Conservation (phyloP, 1,139 yeast species). For the Protomyces arabidopsidicola region DNA sequence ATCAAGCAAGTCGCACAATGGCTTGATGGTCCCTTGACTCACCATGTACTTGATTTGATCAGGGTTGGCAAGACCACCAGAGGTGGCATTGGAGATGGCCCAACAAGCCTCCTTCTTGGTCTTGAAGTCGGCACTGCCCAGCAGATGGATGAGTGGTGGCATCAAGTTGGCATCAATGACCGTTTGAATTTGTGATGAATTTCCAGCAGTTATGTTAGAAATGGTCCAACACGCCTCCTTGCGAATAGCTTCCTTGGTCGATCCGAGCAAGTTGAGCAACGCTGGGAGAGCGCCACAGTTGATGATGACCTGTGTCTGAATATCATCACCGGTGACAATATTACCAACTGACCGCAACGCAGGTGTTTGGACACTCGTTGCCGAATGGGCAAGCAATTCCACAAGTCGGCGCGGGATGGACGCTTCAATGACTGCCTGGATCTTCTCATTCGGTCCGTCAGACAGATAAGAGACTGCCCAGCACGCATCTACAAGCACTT, state of each 20-base stretch:
- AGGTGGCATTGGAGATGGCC: slow-evolving; percentile 97
- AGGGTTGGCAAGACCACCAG: slow-evolving; percentile 89
- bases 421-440: slow-evolving; percentile 94
- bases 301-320: slow-evolving; percentile 91
- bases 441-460: slow-evolving; percentile 88
- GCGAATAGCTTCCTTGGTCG: slow-evolving; percentile 85
- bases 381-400: slow-evolving; percentile 66
- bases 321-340: slow-evolving; percentile 93
- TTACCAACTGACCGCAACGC: slow-evolving; percentile 96
- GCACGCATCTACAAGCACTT: slow-evolving; percentile 93
- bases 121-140: slow-evolving; percentile 82
- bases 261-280: slow-evolving; percentile 68
- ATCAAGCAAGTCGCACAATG: slow-evolving; percentile 83
- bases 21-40: slow-evolving; percentile 93
- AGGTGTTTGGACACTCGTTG: slow-evolving; percentile 89
- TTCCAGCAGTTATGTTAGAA: slow-evolving; percentile 96
- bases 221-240: slow-evolving; percentile 99
- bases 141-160: slow-evolving; percentile 83
- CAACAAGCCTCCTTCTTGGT: slow-evolving; percentile 98
- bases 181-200: slow-evolving; percentile 89
- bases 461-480: slow-evolving; percentile 97
- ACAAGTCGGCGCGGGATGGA: slow-evolving; percentile 92
- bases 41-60: slow-evolving; percentile 91
- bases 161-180: slow-evolving; percentile 90
- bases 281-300: slow-evolving; percentile 90